phyloP scores from a whole-genome alignment of 768 basidiomycete genomes.

The Tephrocybe sp. region DNA sequence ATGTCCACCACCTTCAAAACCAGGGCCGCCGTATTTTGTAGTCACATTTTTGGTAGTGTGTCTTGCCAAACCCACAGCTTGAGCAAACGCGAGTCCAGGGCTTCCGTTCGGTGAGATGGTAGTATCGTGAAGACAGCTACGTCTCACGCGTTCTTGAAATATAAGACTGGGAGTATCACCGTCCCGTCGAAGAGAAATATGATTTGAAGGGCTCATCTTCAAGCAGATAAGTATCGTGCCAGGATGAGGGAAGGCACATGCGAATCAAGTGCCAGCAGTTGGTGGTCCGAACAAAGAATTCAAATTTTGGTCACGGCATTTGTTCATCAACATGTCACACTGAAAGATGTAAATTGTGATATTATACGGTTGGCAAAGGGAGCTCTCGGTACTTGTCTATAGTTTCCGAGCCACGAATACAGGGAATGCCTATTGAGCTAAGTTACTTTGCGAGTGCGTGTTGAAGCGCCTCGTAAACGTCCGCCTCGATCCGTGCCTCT shows the following conservation, averaged over 20 bases:
- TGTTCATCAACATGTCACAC: not conserved
- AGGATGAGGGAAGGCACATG: slow-evolving; percentile 22
- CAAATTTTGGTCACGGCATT: not conserved
- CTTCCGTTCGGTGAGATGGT: too few relatives aligned
- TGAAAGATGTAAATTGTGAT: not conserved
- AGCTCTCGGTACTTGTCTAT: not conserved
- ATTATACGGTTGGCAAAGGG: not conserved
- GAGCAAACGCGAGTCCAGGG: too few relatives aligned
- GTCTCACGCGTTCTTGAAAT: slow-evolving; percentile 5
- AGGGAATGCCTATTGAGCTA: not conserved
- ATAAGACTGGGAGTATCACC: slow-evolving; percentile 18
- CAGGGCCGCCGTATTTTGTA: not conserved
- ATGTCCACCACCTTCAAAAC: not conserved
- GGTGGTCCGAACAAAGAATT: not conserved
- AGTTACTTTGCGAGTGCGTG: slow-evolving; percentile 58
- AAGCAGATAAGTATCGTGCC: slow-evolving; percentile 25
- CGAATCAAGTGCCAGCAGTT: not conserved
- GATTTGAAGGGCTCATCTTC: slow-evolving; percentile 17
- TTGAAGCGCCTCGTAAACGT: slow-evolving; percentile 95
- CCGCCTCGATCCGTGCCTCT: slow-evolving; percentile 92
- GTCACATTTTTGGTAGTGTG: not conserved
- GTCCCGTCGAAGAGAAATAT: slow-evolving; percentile 1
- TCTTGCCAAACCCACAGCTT: too few relatives aligned
- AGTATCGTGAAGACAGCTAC: too few relatives aligned
- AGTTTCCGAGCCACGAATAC: not conserved